Evolutionary conservation across 352 stramenopile genomes (phyloP).

Genomic region (Globisporangium abappressorium): DNA sequence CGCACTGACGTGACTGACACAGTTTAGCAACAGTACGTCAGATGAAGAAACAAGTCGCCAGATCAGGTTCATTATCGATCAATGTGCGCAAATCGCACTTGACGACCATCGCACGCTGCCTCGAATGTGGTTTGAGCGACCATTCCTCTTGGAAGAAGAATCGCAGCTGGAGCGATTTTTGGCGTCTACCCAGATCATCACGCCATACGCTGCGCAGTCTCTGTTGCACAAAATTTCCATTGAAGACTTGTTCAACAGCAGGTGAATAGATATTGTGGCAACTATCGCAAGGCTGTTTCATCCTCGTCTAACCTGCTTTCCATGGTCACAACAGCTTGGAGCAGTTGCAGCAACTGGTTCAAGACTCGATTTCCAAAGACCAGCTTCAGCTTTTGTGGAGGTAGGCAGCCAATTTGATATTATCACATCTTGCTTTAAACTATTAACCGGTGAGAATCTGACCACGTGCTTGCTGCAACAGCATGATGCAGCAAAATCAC

Average conservation of each 20-base stretch:
- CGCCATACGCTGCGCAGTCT: slow-evolving; percentile 61
- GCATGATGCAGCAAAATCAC: slow-evolving; percentile 20
- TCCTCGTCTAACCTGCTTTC: neutral
- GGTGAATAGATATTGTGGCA: slow-evolving; percentile 18
- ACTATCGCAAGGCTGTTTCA: too few species aligned
- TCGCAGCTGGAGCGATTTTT: slow-evolving; percentile 75
- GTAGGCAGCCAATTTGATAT: slow-evolving; percentile 14
- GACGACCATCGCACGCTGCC: slow-evolving; percentile 41
- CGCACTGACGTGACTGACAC: neutral
- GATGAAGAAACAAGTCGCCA: slow-evolving; percentile 33
- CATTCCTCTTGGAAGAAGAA: slow-evolving; percentile 72
- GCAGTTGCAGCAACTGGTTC: slow-evolving; percentile 32
- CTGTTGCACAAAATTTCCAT: slow-evolving; percentile 65
- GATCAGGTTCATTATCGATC: slow-evolving; percentile 51
- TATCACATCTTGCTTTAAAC: neutral
- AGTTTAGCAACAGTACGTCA: slow-evolving; percentile 25
- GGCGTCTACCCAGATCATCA: slow-evolving; percentile 62
- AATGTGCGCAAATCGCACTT: slow-evolving; percentile 49
- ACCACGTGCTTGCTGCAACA: neutral
- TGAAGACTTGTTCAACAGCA: slow-evolving; percentile 46
- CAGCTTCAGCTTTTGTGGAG: slow-evolving; percentile 48
- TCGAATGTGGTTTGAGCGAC: slow-evolving; percentile 70
- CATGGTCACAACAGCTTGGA: slow-evolving; percentile 25
- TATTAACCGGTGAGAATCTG: neutral
- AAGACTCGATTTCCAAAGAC: slow-evolving; percentile 32